A percentile compares a stretch with the other conserved stretches of the same genome.
Conservation (phyloP, 139 green algal genomes). For the Chlamydomonas applanata region DNA sequence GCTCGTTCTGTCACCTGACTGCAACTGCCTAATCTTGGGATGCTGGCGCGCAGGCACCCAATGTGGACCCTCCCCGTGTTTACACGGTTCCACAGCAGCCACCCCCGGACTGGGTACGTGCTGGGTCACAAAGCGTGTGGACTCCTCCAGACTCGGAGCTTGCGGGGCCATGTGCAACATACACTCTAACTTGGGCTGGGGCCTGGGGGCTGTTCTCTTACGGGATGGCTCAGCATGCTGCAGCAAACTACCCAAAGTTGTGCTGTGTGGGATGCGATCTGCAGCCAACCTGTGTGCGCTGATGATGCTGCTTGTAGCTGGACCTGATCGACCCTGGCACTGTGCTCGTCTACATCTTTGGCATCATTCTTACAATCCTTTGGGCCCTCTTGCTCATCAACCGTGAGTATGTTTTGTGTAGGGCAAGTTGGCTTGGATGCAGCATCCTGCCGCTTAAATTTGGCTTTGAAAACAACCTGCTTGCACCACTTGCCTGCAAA, state of each 20-base stretch:
- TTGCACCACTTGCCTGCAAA: no score
- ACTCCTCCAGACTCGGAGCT: no score
- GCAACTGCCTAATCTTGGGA: no score
- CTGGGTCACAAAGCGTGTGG: not conserved
- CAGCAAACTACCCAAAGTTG: no score
- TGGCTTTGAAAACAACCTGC: no score
- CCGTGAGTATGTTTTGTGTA: conserved; percentile 23
- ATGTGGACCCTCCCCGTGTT: not conserved
- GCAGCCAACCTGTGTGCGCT: not conserved
- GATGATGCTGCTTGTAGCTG: conserved; percentile 22
- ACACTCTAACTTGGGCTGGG: no score
- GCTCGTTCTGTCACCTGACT: no score
- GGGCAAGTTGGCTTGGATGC: no score
- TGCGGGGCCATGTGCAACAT: no score
- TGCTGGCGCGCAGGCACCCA: conserved; percentile 1
- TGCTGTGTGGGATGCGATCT: not conserved
- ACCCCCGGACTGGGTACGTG: conserved; percentile 31
- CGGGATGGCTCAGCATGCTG: no score
- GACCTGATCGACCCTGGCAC: conserved; percentile 47
- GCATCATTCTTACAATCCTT: conserved; percentile 38
- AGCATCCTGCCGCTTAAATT: no score
- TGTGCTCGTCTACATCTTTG: conserved; percentile 54
- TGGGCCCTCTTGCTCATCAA: conserved; percentile 48
- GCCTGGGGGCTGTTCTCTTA: no score
- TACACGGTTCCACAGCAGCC: conserved; percentile 7